phyloP scores from a whole-genome alignment of 2,329 filamentous ascomycete species.

The Pseudocercospora eumusae region DNA sequence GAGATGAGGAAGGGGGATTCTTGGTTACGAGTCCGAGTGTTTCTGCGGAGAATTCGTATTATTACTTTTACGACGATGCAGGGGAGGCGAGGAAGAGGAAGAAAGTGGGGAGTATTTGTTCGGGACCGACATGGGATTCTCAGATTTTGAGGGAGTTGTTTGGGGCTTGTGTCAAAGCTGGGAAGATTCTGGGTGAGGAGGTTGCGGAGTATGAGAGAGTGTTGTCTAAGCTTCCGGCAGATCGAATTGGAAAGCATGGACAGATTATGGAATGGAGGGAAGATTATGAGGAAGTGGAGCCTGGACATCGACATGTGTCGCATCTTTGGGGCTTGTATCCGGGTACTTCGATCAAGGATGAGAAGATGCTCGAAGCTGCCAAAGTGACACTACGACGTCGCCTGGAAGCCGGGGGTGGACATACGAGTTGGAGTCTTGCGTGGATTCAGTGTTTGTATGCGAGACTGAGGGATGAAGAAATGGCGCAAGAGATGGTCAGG shows the following conservation, averaged over 20 bases:
- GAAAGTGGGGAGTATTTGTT: background rate
- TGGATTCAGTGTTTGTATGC: background rate
- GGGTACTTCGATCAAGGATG: background rate
- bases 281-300: background rate
- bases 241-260: background rate
- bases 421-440: background rate
- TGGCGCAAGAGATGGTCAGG: background rate
- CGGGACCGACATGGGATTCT: slow-evolving; percentile 4
- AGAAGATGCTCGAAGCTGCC: background rate
- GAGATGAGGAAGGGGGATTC: background rate
- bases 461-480: background rate
- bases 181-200: background rate
- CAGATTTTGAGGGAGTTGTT: slow-evolving; percentile 10
- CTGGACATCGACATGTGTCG: slow-evolving; percentile 1
- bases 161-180: background rate
- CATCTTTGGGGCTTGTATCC: slow-evolving; percentile 9
- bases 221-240: background rate
- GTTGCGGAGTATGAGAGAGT: background rate
- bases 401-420: background rate
- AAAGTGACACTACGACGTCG: background rate
- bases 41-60: slow-evolving; percentile 4
- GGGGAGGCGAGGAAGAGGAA: no score
- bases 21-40: background rate
- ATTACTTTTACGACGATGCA: background rate
- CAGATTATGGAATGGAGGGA: slow-evolving; percentile 4